Evolutionary conservation across 176 grass and related monocot genomes (phyloP).

Genomic region (Chloris gayana): DNA sequence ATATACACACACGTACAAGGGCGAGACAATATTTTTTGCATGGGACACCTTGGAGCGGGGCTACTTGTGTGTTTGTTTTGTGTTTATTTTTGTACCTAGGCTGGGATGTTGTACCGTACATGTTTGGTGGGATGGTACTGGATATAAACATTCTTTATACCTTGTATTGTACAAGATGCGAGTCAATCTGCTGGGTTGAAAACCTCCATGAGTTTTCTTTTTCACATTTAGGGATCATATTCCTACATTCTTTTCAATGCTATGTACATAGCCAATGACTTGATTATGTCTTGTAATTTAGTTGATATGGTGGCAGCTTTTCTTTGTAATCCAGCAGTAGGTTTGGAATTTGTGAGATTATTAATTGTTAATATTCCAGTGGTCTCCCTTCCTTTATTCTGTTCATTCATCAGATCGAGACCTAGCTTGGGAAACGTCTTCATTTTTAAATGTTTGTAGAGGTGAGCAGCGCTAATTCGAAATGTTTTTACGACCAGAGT

Average conservation of each 20-base stretch:
- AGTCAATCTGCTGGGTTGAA: constrained; percentile 26
- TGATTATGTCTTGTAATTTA: background rate
- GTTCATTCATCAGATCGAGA: too few species aligned
- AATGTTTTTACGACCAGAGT: too few species aligned
- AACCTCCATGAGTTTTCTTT: background rate
- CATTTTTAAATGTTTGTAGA: too few species aligned
- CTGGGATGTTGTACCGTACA: constrained; percentile 20
- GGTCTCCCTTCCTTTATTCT: background rate
- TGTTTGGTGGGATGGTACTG: constrained; percentile 46
- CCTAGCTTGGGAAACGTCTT: too few species aligned
- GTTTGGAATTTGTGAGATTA: background rate
- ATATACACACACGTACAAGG: constrained; percentile 50
- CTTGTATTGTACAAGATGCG: constrained; percentile 54
- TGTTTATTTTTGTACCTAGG: constrained; percentile 54
- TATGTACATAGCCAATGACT: constrained; percentile 30
- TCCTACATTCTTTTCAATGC: background rate
- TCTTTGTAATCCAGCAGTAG: background rate
- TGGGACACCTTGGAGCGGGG: constrained; percentile 27
- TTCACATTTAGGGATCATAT: background rate
- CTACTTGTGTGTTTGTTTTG: constrained; percentile 49
- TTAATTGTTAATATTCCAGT: background rate
- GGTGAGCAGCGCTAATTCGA: too few species aligned
- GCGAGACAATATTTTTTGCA: constrained; percentile 40
- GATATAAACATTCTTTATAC: constrained; percentile 77
- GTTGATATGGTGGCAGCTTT: background rate